These are phyloP conservation scores for Dryas alaskensis DNA, from an alignment of 306 rosid genomes.

Conservation along the genomic window DNA sequence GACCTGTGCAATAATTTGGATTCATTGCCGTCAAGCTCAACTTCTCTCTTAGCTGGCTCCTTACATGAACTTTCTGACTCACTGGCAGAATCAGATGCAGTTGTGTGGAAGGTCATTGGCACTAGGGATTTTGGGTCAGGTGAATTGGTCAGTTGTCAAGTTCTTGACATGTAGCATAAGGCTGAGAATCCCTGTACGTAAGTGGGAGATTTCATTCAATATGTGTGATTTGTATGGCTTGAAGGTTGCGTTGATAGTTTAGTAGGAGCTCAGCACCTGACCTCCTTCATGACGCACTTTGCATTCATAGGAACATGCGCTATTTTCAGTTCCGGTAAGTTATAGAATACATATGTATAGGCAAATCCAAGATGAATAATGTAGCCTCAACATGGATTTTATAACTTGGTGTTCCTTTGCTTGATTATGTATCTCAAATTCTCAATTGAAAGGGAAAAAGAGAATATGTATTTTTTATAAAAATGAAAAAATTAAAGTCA, in stretches of 20 bases:
- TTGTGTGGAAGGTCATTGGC: conserved; percentile 65
- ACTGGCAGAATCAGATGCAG: conserved; percentile 51
- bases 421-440: background rate
- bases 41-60: conserved; percentile 32
- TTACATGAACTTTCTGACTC: conserved; percentile 38
- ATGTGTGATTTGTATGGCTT: conserved; percentile 5
- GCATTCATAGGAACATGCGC: background rate
- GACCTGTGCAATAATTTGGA: conserved; percentile 41
- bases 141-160: conserved; percentile 92
- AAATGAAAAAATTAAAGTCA: background rate
- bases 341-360: background rate
- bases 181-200: conserved; percentile 19
- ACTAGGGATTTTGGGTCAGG: conserved; percentile 55
- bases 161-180: conserved; percentile 57
- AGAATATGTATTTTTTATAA: background rate
- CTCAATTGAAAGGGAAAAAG: background rate
- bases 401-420: background rate
- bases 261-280: background rate
- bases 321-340: conserved; percentile 6
- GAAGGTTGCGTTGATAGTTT: background rate
- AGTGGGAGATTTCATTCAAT: background rate
- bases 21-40: conserved; percentile 35
- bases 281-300: background rate
- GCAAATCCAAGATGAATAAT: background rate
- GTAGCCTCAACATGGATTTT: background rate